A percentile compares a stretch with the other conserved stretches of the same genome.
phyloP scores from a whole-genome alignment of 2,329 filamentous ascomycete species.

The Exophiala sp. region DNA sequence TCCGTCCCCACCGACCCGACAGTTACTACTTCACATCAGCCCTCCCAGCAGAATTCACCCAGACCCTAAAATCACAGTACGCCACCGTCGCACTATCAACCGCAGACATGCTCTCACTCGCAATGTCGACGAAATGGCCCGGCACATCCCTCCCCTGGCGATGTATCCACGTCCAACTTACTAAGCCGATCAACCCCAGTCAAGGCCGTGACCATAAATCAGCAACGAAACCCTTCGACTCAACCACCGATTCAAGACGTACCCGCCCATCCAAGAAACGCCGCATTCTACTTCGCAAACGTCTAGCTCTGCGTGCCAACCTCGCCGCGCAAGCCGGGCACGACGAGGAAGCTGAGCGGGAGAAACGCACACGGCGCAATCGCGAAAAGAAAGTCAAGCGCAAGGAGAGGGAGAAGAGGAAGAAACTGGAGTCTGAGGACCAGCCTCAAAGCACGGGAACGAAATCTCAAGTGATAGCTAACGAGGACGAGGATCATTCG shows the following conservation, averaged over 20 bases:
- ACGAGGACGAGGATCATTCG: background rate
- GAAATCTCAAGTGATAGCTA: background rate
- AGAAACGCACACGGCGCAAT: conserved; percentile 26
- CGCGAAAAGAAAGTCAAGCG: conserved; percentile 29
- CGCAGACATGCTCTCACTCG: conserved; percentile 9
- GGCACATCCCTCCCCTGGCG: conserved; percentile 25
- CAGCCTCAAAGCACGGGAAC: background rate
- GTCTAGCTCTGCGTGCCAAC: conserved; percentile 10
- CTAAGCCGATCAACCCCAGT: background rate
- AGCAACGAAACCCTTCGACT: background rate
- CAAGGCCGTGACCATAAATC: background rate
- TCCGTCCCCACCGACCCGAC: conserved; percentile 16
- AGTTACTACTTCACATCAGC: conserved; percentile 23
- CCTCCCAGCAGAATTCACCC: conserved; percentile 2
- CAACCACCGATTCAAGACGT: background rate
- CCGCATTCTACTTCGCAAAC: conserved; percentile 21
- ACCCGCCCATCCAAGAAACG: conserved; percentile 25
- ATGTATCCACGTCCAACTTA: conserved; percentile 13
- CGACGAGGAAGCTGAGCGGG: conserved; percentile 21
- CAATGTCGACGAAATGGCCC: conserved; percentile 20
- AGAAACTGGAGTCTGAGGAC: conserved; percentile 8
- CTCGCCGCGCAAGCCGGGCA: conserved; percentile 12
- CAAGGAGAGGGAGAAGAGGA: conserved; percentile 21
- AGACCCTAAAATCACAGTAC: conserved; percentile 13
- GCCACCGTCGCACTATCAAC: conserved; percentile 15